Percentiles rank a stretch among this genome's conserved stretches.
phyloP scores from a whole-genome alignment of 192 early-diverging fungal species.

The Phlyctochytrium bullatum region DNA sequence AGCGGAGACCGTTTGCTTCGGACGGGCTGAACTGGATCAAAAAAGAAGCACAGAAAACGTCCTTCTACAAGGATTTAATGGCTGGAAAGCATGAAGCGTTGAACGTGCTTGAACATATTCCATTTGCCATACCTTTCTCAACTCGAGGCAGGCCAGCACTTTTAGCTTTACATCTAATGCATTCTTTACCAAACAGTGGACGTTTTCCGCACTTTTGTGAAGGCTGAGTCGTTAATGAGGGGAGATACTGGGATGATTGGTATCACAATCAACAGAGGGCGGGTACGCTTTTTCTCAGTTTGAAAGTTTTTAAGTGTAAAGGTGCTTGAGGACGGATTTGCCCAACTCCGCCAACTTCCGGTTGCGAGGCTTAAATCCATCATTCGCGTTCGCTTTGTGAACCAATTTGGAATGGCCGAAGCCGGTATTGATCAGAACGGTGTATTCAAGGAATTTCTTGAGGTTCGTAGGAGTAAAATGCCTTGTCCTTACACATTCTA shows the following conservation, averaged over 20 bases:
- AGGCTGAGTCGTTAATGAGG: conserved; percentile 13
- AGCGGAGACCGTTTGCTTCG: conserved; percentile 11
- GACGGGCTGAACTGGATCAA: neutral
- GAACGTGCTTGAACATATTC: neutral
- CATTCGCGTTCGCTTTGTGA: conserved; percentile 39
- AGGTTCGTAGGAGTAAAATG: too few relatives aligned
- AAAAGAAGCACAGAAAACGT: neutral
- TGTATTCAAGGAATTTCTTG: conserved; percentile 50
- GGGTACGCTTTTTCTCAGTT: neutral
- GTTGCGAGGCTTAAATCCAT: conserved; percentile 37
- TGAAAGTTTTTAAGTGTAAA: neutral
- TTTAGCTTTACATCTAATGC: neutral
- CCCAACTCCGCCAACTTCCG: conserved; percentile 23
- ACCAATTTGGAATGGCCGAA: conserved; percentile 32
- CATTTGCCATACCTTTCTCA: conserved; percentile 14
- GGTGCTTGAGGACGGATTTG: conserved; percentile 41
- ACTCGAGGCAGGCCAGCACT: too few relatives aligned
- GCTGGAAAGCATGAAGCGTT: neutral
- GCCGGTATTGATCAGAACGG: conserved; percentile 45
- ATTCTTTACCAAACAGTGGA: conserved; percentile 15
- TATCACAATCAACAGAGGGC: conserved; percentile 12
- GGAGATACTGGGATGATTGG: conserved; percentile 13
- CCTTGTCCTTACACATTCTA: too few relatives aligned
- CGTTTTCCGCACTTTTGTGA: conserved; percentile 18
- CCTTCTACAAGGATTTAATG: neutral